Percentiles rank a stretch among this genome's conserved stretches.
These are phyloP conservation scores for Leishmania martiniquensis DNA, from an alignment of 208 protist species.

Conservation along the genomic window DNA sequence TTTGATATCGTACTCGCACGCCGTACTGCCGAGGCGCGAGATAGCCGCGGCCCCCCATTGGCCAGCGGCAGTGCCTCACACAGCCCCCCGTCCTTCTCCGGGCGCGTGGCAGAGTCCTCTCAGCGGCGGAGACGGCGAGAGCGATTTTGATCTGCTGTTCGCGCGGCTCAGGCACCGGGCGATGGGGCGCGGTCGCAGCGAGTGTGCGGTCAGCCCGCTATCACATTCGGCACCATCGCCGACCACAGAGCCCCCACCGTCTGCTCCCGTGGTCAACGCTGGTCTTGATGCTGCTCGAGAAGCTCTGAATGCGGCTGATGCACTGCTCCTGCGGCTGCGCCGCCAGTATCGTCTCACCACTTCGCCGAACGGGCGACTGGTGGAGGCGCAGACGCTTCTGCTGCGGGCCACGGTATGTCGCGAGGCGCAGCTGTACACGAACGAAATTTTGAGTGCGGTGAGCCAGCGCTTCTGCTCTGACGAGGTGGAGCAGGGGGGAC, in stretches of 20 bases:
- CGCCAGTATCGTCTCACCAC: conserved; percentile 24
- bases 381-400: conserved; percentile 22
- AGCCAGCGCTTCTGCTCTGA: not conserved
- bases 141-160: conserved; percentile 22
- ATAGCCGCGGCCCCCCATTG: not conserved
- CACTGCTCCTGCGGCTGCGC: conserved; percentile 22
- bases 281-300: conserved; percentile 22
- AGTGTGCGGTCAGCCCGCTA: not conserved
- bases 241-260: not conserved
- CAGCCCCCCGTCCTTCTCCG: not conserved
- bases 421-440: conserved; percentile 19
- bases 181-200: conserved; percentile 5
- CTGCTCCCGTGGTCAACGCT: not conserved
- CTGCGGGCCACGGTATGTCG: conserved; percentile 22
- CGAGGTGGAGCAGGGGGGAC: not conserved
- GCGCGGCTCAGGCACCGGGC: conserved; percentile 32
- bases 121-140: conserved; percentile 7
- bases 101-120: not conserved
- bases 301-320: conserved; percentile 15
- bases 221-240: conserved; percentile 2
- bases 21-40: conserved; percentile 9
- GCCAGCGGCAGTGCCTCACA: not conserved
- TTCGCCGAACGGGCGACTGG: conserved; percentile 8
- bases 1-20: conserved; percentile 9
- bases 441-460: not conserved